Conservation (phyloP, 2,329 filamentous ascomycete species). For the Pseudocercospora ulei region DNA sequence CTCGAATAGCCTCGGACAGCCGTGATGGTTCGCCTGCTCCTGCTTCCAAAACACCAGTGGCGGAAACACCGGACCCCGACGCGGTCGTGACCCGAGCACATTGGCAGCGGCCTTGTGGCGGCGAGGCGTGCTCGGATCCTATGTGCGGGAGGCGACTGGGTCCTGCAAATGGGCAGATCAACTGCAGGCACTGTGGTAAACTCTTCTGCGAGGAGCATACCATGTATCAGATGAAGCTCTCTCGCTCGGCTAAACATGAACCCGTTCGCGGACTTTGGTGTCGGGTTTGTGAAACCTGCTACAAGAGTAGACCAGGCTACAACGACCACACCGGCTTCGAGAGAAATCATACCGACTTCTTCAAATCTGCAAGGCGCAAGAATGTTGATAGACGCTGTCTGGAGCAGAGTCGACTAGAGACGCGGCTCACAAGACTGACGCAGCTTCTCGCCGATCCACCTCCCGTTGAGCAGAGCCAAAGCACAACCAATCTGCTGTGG, state of each 20-base stretch:
- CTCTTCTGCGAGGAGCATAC: constrained; percentile 96
- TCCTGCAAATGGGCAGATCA: constrained; percentile 70
- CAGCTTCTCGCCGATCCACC: constrained; percentile 68
- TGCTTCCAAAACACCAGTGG: constrained; percentile 30
- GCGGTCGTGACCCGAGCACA: constrained; percentile 79
- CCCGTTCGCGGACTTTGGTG: constrained; percentile 87
- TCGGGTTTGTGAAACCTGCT: constrained; percentile 96
- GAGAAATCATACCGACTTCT: constrained; percentile 62
- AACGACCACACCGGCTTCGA: constrained; percentile 60
- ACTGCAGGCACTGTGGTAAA: constrained; percentile 85
- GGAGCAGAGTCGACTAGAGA: constrained; percentile 82
- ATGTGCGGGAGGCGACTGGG: constrained; percentile 72
- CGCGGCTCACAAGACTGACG: constrained; percentile 81
- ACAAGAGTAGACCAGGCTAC: constrained; percentile 90
- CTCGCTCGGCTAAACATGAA: constrained; percentile 77
- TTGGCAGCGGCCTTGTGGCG: constrained; percentile 69
- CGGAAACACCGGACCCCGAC: constrained; percentile 59
- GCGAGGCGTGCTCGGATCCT: constrained; percentile 79
- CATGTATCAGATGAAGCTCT: constrained; percentile 99
- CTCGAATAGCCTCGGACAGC: constrained; percentile 23
- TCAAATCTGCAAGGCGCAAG: constrained; percentile 60
- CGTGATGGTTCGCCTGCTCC: constrained; percentile 29
- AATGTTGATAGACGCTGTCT: constrained; percentile 75
- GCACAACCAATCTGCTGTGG: constrained; percentile 46
- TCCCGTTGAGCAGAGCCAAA: constrained; percentile 49